Conservation (phyloP, 2,329 filamentous ascomycete species). For the Metarhizium robertsii region DNA sequence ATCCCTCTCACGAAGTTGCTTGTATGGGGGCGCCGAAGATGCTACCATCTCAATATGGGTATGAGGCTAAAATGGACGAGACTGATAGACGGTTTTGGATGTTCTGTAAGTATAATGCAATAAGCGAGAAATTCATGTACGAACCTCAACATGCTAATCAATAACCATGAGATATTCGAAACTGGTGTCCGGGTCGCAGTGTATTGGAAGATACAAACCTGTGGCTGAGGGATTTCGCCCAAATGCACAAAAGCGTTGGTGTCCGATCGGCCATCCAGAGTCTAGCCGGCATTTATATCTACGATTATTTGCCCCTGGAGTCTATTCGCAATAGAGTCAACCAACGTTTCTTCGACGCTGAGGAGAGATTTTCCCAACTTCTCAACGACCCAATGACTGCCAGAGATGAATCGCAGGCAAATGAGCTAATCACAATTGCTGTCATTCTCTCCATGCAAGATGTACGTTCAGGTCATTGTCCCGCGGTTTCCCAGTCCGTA, state of each 20-base stretch:
- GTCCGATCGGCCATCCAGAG: conserved; percentile 29
- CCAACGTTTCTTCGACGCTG: conserved; percentile 20
- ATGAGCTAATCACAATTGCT: conserved; percentile 27
- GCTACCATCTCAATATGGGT: conserved; percentile 21
- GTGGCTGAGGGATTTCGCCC: conserved; percentile 29
- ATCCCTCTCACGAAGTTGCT: neutral
- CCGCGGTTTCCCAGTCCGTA: neutral
- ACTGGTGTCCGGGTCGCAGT: conserved; percentile 32
- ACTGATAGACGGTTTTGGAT: conserved; percentile 24
- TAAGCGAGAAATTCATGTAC: neutral
- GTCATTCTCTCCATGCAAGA: conserved; percentile 31
- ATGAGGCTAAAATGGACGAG: conserved; percentile 22
- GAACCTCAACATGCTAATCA: neutral
- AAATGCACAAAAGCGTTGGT: conserved; percentile 25
- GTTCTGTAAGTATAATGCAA: conserved; percentile 22
- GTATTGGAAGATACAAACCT: conserved; percentile 28
- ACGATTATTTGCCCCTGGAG: conserved; percentile 27
- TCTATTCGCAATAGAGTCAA: conserved; percentile 23
- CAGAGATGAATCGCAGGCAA: conserved; percentile 13
- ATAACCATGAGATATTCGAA: conserved; percentile 21
- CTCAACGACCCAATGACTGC: conserved; percentile 16
- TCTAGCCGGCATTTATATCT: conserved; percentile 30
- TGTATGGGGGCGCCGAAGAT: conserved; percentile 7
- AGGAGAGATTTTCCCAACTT: conserved; percentile 19
- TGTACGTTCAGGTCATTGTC: conserved; percentile 14